Conservation (phyloP, 495 filamentous ascomycete species). For the Aspergillus homomorphus region DNA sequence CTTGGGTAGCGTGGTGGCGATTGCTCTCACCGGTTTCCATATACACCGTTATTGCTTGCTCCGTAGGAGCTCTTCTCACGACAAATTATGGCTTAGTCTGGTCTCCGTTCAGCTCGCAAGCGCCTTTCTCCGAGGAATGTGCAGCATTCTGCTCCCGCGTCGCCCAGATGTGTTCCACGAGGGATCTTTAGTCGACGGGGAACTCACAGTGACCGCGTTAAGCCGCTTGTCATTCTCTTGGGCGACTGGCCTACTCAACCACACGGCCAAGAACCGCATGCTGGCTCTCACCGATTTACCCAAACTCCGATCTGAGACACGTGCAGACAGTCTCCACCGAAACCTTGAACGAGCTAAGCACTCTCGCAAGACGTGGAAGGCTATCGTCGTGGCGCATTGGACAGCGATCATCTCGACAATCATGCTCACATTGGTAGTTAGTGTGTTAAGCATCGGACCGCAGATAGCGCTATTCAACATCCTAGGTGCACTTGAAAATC, state of each 20-base stretch:
- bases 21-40: slow-evolving; percentile 19
- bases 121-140: slow-evolving; percentile 29
- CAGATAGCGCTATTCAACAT: slow-evolving; percentile 67
- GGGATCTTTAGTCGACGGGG: slow-evolving; percentile 59
- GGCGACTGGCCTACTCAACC: slow-evolving; percentile 51
- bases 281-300: slow-evolving; percentile 61
- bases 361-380: slow-evolving; percentile 58
- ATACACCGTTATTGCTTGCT: slow-evolving; percentile 16
- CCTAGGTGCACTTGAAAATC: slow-evolving; percentile 57
- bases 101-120: slow-evolving; percentile 21
- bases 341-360: slow-evolving; percentile 51
- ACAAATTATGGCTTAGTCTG: slow-evolving; percentile 18
- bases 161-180: slow-evolving; percentile 60
- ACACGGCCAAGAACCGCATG: slow-evolving; percentile 53
- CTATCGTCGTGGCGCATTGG: slow-evolving; percentile 55
- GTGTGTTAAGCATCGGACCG: slow-evolving; percentile 62
- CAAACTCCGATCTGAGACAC: slow-evolving; percentile 30
- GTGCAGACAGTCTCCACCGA: slow-evolving; percentile 28
- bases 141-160: slow-evolving; percentile 53
- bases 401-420: slow-evolving; percentile 52
- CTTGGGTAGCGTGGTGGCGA: slow-evolving; percentile 26
- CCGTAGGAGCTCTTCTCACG: slow-evolving; percentile 5
- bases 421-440: slow-evolving; percentile 47
- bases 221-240: slow-evolving; percentile 64
- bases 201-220: slow-evolving; percentile 58